Evolutionary conservation across 2,329 filamentous ascomycete genomes (phyloP).

Genomic region (Trichoderma polysporum): DNA sequence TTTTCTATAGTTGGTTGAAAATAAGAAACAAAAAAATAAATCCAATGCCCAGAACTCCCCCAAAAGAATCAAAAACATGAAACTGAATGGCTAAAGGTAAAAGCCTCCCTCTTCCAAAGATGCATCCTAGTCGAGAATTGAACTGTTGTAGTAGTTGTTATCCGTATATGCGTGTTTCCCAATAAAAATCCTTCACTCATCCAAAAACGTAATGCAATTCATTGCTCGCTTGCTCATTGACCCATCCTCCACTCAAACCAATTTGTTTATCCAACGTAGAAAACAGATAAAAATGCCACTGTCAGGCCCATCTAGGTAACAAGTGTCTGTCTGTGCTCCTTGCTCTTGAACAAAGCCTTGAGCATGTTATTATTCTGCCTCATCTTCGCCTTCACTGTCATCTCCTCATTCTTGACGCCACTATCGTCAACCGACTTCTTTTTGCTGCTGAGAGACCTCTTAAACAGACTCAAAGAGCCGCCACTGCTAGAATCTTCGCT

Average conservation of each 20-base stretch:
- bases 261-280: neutral
- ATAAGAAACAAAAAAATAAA: neutral
- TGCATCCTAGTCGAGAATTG: neutral
- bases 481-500: slow-evolving; percentile 36
- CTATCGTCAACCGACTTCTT: slow-evolving; percentile 40
- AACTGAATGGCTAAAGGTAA: neutral
- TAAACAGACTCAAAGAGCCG: slow-evolving; percentile 33
- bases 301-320: neutral
- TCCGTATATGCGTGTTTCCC: neutral
- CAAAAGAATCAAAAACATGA: neutral
- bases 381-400: slow-evolving; percentile 41
- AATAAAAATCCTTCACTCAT: neutral
- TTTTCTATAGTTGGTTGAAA: neutral
- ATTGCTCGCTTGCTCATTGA: slow-evolving; percentile 5
- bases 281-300: neutral
- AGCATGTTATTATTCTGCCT: slow-evolving; percentile 55
- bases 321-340: slow-evolving; percentile 33
- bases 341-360: slow-evolving; percentile 58
- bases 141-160: neutral
- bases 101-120: neutral
- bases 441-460: slow-evolving; percentile 32
- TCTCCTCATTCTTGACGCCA: slow-evolving; percentile 35
- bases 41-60: neutral
- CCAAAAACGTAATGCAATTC: neutral
- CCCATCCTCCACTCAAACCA: neutral